Evolutionary conservation across 495 filamentous ascomycete genomes (phyloP), one percentile per base, ranked within the genome.

Genomic region (Hyaloscypha variabilis): DNA sequence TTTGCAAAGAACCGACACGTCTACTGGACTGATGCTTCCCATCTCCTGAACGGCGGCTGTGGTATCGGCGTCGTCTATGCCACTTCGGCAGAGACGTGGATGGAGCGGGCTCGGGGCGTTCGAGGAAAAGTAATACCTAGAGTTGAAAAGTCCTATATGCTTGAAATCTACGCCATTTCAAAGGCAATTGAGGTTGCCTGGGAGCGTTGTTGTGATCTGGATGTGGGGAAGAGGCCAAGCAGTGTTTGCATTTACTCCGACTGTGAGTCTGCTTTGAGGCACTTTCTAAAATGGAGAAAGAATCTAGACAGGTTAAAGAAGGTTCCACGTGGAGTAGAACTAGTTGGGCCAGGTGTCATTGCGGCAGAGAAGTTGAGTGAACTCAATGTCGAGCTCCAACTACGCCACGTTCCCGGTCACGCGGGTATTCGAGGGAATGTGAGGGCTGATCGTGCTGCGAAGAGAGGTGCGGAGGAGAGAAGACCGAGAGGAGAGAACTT

Each of bases 311-410:
- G 26, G 51, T 23, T 24, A 17, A 54, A 17, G 8, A 4, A 17
- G 26, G 13, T 54, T 5, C 51, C 51, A 10, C 6, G 26, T 54
- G 51, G 51, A 24, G 51, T 24, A 6, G 19, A 24, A 24, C 4
- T 54, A 17, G 51, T 54, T 54, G 26, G 51, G 26, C 51, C 51
- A 54, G 51, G 51, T 4, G 26, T 54, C 24, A 23, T 54, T 54
- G 51, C 21, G 19, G 51, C 21, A 3, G 51, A 54, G 26, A 13
- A 25, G n/a, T 54, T 54, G 8, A 54, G 51, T 23, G 17, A 10
- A 3, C 51, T 54, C 26, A 25, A 54, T 1, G 19, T 54, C 26
- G 51, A 3, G 11, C 6, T 54, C 19, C 6, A 25, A 23, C 2
- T 54, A 29, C n/a, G 1, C 21, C 26, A 24, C 19, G 51, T 54